A percentile compares a stretch with the other conserved stretches of the same genome.
Evolutionary conservation across 1,284 basidiomycete genomes (phyloP).

Genomic region (Boletus mariae): DNA sequence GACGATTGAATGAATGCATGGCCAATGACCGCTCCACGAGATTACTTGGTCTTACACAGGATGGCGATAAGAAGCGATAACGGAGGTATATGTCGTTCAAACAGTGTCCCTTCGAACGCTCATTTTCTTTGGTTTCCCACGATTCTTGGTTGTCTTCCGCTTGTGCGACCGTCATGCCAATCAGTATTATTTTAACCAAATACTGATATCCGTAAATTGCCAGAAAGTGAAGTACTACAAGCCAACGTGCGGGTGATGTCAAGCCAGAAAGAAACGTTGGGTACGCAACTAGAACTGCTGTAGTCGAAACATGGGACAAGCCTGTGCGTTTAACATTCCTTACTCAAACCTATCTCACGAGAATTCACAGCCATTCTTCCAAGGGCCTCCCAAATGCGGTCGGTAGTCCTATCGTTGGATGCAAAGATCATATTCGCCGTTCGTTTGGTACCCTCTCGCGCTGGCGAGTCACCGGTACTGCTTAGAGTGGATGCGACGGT

Average conservation of each 20-base stretch:
- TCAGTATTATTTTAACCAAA: no score
- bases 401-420: conserved; percentile 5
- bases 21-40: no score
- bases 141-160: no score
- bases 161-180: no score
- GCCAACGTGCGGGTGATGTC: not conserved
- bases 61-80: no score
- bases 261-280: not conserved
- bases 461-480: conserved; percentile 1
- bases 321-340: not conserved
- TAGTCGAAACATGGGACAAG: not conserved
- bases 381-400: conserved; percentile 19
- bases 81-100: no score
- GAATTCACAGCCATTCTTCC: conserved; percentile 26
- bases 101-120: no score
- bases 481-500: conserved; percentile 14
- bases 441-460: not conserved
- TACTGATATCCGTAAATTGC: no score
- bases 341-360: conserved; percentile 2
- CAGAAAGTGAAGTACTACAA: no score
- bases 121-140: no score
- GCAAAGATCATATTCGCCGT: not conserved
- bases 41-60: no score
- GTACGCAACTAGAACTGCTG: not conserved
- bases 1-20: no score